Conservation (phyloP, 2,329 filamentous ascomycete genomes). For the Aspergillus neotritici region DNA sequence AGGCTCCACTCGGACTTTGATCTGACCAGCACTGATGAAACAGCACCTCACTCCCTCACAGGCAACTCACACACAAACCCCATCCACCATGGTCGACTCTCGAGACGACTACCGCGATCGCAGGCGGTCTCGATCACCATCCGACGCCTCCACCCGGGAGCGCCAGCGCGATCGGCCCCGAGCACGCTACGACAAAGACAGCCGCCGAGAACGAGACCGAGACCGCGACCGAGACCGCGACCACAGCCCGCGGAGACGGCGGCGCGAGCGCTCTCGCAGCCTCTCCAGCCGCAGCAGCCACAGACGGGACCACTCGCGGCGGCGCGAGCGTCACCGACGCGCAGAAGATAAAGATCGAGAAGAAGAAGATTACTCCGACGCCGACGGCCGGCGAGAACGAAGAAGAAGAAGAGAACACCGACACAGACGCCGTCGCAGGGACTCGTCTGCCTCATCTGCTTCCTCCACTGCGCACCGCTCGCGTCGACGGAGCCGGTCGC, state of each 20-base stretch:
- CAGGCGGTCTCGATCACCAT: conserved; percentile 18
- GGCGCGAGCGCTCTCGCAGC: conserved; percentile 17
- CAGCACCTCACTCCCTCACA: not conserved
- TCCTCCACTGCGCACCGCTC: conserved; percentile 12
- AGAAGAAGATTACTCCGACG: conserved; percentile 14
- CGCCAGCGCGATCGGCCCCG: conserved; percentile 19
- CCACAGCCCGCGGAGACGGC: conserved; percentile 15
- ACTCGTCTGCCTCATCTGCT: too few species aligned
- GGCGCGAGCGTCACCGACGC: conserved; percentile 10
- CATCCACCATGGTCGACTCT: conserved; percentile 23
- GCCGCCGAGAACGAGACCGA: too few species aligned
- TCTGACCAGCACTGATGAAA: too few species aligned
- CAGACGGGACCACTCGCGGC: conserved; percentile 13
- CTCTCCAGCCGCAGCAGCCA: conserved; percentile 18
- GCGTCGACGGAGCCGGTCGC: conserved; percentile 10
- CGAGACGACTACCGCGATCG: conserved; percentile 17
- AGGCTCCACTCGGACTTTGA: too few species aligned
- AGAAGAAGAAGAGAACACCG: conserved; percentile 23
- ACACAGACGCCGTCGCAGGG: conserved; percentile 20
- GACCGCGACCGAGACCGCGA: too few species aligned
- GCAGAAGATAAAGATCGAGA: conserved; percentile 22
- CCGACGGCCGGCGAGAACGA: conserved; percentile 12
- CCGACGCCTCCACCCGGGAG: conserved; percentile 13
- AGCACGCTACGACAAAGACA: conserved; percentile 16
- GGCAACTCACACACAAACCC: not conserved